phyloP scores from a whole-genome alignment of 768 basidiomycete genomes.

The Ramaria sp. region DNA sequence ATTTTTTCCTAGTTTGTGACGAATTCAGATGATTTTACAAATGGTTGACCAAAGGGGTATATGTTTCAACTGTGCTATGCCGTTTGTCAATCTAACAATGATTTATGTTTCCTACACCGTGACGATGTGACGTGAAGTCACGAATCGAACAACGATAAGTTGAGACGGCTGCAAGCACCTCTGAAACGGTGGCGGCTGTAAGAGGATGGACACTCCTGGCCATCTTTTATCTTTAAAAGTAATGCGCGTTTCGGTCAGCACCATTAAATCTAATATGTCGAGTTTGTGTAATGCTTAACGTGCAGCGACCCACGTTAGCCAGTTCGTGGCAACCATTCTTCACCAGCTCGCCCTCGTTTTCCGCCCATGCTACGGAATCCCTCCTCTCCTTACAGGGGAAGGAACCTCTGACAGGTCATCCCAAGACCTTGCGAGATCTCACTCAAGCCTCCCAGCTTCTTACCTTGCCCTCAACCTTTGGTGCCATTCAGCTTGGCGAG shows the following conservation, averaged over 20 bases:
- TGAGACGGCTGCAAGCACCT: no score
- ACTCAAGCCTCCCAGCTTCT: conserved; percentile 71
- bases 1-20: no score
- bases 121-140: no score
- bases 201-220: conserved; percentile 40
- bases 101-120: no score
- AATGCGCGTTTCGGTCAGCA: conserved; percentile 78
- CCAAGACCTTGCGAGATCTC: conserved; percentile 77
- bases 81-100: no score
- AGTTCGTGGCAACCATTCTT: conserved; percentile 82
- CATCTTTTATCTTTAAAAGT: conserved; percentile 76
- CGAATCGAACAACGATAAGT: no score
- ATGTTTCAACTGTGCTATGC: no score
- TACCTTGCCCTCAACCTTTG: conserved; percentile 74
- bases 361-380: conserved; percentile 69
- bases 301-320: conserved; percentile 62
- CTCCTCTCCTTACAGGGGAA: conserved; percentile 68
- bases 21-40: no score
- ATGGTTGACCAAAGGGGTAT: no score
- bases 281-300: conserved; percentile 7
- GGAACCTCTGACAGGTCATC: conserved; percentile 59
- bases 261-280: neutral
- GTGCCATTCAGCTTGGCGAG: conserved; percentile 81
- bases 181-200: no score
- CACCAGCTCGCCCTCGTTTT: conserved; percentile 72